phyloP scores from a whole-genome alignment of 2,329 filamentous ascomycete genomes.

The Chaetomiaceae sp. region DNA sequence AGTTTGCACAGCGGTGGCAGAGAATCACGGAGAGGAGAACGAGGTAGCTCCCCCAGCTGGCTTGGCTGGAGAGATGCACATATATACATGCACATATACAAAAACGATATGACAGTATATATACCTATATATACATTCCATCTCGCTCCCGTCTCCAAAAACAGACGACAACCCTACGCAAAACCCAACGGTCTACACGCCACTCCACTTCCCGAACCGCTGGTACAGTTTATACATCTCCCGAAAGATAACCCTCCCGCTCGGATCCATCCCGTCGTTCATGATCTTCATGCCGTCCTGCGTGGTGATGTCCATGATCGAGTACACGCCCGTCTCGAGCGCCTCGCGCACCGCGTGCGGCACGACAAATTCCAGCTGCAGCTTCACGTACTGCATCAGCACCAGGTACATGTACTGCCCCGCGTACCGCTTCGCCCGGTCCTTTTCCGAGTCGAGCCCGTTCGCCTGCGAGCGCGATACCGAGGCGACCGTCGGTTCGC shows the following conservation, averaged over 20 bases:
- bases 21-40: constrained; percentile 39
- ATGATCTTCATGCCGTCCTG: constrained; percentile 52
- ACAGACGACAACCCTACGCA: no score
- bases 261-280: constrained; percentile 56
- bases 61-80: no score
- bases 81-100: no score
- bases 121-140: not conserved
- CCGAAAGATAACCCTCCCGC: constrained; percentile 55
- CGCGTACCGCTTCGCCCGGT: constrained; percentile 57
- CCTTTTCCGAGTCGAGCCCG: constrained; percentile 55
- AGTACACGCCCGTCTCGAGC: constrained; percentile 54
- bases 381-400: constrained; percentile 55
- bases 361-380: constrained; percentile 56
- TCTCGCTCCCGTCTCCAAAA: not conserved
- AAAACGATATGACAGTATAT: no score
- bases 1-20: constrained; percentile 75
- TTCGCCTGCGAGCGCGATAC: constrained; percentile 42
- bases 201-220: constrained; percentile 62
- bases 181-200: constrained; percentile 41
- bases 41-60: no score
- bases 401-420: constrained; percentile 60
- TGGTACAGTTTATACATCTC: constrained; percentile 56
- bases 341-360: constrained; percentile 49
- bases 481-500: constrained; percentile 26
- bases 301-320: constrained; percentile 55